Evolutionary conservation across 2,329 filamentous ascomycete genomes (phyloP).

Genomic region (Claviceps paspali): DNA sequence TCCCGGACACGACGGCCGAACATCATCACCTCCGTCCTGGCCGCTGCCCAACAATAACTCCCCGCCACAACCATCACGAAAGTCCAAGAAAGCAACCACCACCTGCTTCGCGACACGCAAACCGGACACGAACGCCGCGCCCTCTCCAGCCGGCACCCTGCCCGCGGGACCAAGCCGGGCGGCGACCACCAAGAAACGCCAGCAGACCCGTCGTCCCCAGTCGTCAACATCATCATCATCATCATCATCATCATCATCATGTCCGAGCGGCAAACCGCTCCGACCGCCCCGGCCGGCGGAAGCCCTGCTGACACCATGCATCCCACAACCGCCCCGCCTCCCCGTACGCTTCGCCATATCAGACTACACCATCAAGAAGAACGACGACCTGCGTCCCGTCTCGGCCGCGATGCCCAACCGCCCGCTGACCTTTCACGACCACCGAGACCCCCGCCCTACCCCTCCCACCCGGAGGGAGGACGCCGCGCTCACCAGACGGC

Average conservation of each 20-base stretch:
- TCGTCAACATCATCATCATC: no score
- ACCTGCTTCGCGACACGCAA: constrained; percentile 30
- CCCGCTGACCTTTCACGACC: not conserved
- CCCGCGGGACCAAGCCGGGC: not conserved
- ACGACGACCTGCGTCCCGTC: constrained; percentile 1
- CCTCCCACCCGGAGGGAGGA: no score
- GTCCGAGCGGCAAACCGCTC: constrained; percentile 9
- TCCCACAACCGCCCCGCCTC: constrained; percentile 6
- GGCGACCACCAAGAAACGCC: not conserved
- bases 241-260: not conserved
- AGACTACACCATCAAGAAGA: not conserved
- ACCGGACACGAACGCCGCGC: constrained; percentile 7
- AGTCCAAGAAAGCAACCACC: constrained; percentile 11
- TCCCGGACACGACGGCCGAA: constrained; percentile 4
- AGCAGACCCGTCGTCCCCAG: constrained; percentile 3
- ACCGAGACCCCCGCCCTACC: not conserved
- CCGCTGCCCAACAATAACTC: constrained; percentile 13
- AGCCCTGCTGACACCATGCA: constrained; percentile 11
- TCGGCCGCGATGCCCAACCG: constrained; percentile 8
- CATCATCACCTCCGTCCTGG: constrained; percentile 11
- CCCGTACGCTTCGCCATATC: constrained; percentile 1
- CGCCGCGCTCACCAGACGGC: not conserved
- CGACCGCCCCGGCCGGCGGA: constrained; percentile 17
- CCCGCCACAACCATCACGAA: not conserved
- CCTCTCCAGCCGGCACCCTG: constrained; percentile 2